Percentiles rank a stretch among this genome's conserved stretches.
Evolutionary conservation across 768 basidiomycete species (phyloP).

Genomic region (Pleurotus tuber-regium): DNA sequence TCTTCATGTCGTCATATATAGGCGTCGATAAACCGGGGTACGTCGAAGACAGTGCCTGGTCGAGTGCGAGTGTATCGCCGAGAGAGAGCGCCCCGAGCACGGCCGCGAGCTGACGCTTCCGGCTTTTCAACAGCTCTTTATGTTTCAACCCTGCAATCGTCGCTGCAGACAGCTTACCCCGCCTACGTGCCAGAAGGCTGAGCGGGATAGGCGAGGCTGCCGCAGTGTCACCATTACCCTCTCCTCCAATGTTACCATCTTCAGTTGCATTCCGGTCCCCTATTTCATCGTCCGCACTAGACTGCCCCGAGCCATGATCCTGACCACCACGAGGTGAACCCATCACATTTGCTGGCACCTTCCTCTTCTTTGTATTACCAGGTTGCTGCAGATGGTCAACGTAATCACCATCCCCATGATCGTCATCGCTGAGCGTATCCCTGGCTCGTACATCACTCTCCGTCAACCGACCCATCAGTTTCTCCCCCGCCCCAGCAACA

Average conservation of each 20-base stretch:
- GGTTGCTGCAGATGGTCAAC: slow-evolving; percentile 71
- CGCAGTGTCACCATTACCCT: slow-evolving; percentile 17
- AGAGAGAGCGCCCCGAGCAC: slow-evolving; percentile 66
- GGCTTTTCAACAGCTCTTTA: slow-evolving; percentile 67
- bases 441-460: slow-evolving; percentile 10
- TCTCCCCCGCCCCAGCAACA: slow-evolving; percentile 15
- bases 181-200: slow-evolving; percentile 15
- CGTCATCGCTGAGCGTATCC: slow-evolving; percentile 33
- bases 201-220: slow-evolving; percentile 6
- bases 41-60: slow-evolving; percentile 68
- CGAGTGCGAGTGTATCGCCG: slow-evolving; percentile 70
- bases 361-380: slow-evolving; percentile 86
- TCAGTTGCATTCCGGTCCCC: slow-evolving; percentile 17
- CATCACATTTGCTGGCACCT: slow-evolving; percentile 71
- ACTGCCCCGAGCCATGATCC: slow-evolving; percentile 25
- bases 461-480: slow-evolving; percentile 11
- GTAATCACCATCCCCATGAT: slow-evolving; percentile 59
- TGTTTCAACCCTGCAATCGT: slow-evolving; percentile 70
- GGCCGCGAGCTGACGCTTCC: slow-evolving; percentile 69
- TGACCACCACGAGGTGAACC: slow-evolving; percentile 46
- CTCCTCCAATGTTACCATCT: slow-evolving; percentile 20
- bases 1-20: slow-evolving; percentile 18
- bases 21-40: slow-evolving; percentile 27
- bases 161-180: slow-evolving; percentile 48
- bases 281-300: slow-evolving; percentile 19